Base-by-base conservation (phyloP, 2,329 filamentous ascomycete genomes). In the Paraphaeosphaeria sporulosa region DNA sequence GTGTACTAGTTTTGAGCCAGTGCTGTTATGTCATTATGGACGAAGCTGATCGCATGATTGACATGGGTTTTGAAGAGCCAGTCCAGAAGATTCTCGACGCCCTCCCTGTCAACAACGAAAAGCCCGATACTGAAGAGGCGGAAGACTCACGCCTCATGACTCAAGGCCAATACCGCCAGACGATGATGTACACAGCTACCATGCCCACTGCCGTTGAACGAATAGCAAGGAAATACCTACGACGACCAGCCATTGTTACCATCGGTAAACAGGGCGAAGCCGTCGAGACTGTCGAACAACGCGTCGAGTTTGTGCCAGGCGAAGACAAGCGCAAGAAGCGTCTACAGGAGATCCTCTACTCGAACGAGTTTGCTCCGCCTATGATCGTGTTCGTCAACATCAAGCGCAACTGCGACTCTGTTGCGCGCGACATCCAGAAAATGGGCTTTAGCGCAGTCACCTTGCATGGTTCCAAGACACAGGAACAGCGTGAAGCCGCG, bases 381-480 rank as follows among this genome's bases (percentile, higher is more conserved):
- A 96, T 99, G 78, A 99, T 99, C 71, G 94, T 99, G 65, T 99
- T 99, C 77, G 95, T 99, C 86, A 99, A 99, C 80, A 97, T 98
- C 88, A 98, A 98, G 82, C 91, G 94, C 70, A 98, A 98, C 82
- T 98, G 94, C 82, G 95, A 99, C 77, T 92, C 93, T 60, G 90
- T 99, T 50, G 94, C 94, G 3, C 87, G 92, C 62, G 94, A 98
- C 74, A 95, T 99, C 83, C 95, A 96, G 75, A 87, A 91, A 55
- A 95, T 95, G 89, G 95, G 95, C 69, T 95, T 93, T 84, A 91
- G 88, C 21, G 88, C 90, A 8, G 94, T 96, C 71, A 97, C 94
- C 0, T 82, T 99, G 34, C 95, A 99, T 81, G 94, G 95, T 64
- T 92, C 89, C 82, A 99, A 99, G 80, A 97, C 94, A 0, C 95